Evolutionary conservation across 345 rosid species (phyloP).

Genomic region (Eutrema yunnanense): DNA sequence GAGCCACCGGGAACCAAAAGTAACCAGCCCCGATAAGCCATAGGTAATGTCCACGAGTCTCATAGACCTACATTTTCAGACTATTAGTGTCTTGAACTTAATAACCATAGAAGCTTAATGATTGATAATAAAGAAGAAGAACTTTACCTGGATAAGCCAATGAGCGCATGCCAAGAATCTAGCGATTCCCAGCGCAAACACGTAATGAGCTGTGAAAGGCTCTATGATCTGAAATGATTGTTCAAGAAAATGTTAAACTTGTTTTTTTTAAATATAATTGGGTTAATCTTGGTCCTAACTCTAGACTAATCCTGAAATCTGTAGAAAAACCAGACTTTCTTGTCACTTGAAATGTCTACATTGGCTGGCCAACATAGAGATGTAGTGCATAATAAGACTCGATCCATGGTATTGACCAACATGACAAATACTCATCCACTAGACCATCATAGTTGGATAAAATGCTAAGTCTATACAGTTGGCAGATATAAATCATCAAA

Average conservation of each 20-base stretch:
- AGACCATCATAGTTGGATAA: background rate
- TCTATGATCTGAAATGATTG: slow-evolving; percentile 59
- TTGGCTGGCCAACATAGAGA: background rate
- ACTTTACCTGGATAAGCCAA: slow-evolving; percentile 62
- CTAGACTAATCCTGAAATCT: background rate
- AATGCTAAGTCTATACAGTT: background rate
- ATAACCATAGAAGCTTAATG: background rate
- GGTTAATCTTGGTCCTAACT: background rate
- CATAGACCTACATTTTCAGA: slow-evolving; percentile 38
- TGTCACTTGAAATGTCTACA: background rate
- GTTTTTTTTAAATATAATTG: background rate
- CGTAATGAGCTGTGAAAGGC: slow-evolving; percentile 80
- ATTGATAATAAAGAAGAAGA: background rate
- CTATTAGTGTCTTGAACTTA: background rate
- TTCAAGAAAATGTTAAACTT: slow-evolving; percentile 6
- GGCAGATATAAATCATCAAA: background rate
- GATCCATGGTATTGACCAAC: background rate
- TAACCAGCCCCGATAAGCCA: slow-evolving; percentile 47
- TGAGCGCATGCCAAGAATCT: slow-evolving; percentile 77
- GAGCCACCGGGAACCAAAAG: slow-evolving; percentile 58
- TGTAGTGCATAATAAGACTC: background rate
- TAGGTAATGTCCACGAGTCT: slow-evolving; percentile 45
- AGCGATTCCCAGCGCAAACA: slow-evolving; percentile 71
- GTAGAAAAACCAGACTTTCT: background rate
- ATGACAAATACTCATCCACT: background rate